Percentiles rank a stretch among this genome's conserved stretches.
Evolutionary conservation across 2,329 filamentous ascomycete genomes (phyloP).

Genomic region (Exophiala viscosa): DNA sequence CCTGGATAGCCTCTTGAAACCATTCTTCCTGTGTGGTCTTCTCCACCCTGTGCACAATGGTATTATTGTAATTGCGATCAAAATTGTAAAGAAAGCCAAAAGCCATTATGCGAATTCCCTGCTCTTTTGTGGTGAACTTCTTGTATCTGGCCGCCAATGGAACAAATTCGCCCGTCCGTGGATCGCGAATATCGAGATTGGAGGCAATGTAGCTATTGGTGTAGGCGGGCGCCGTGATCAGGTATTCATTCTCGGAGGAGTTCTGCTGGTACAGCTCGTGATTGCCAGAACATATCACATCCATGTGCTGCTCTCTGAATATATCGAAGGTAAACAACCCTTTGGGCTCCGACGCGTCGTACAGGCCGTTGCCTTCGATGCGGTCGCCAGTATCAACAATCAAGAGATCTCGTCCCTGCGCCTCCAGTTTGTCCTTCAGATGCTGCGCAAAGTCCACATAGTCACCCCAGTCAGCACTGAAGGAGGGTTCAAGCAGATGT

Average conservation of each 20-base stretch:
- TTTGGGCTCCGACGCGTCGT: conserved; percentile 83
- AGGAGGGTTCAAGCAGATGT: conserved; percentile 89
- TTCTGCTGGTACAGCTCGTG: conserved; percentile 87
- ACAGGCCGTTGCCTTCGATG: conserved; percentile 90
- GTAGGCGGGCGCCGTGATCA: conserved; percentile 78
- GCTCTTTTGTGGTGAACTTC: conserved; percentile 88
- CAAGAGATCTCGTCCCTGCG: conserved; percentile 76
- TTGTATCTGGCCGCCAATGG: conserved; percentile 79
- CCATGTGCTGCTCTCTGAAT: conserved; percentile 74
- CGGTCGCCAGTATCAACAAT: conserved; percentile 93
- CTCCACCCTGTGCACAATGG: conserved; percentile 73
- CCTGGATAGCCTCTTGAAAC: conserved; percentile 82
- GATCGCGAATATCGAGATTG: conserved; percentile 83
- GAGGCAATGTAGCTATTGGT: conserved; percentile 78
- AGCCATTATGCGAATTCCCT: conserved; percentile 75
- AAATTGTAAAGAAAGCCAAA: conserved; percentile 98
- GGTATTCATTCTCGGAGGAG: conserved; percentile 73
- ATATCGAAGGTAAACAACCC: conserved; percentile 87
- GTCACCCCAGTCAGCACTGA: conserved; percentile 95
- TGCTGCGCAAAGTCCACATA: conserved; percentile 90
- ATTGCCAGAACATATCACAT: conserved; percentile 83
- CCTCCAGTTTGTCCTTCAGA: conserved; percentile 73
- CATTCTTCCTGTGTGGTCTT: conserved; percentile 78
- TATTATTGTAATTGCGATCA: conserved; percentile 85
- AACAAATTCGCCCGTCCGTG: conserved; percentile 64